Evolutionary conservation across 768 basidiomycete genomes (phyloP), one percentile per base, ranked within the genome.

Genomic region (Termitomyces sp.): DNA sequence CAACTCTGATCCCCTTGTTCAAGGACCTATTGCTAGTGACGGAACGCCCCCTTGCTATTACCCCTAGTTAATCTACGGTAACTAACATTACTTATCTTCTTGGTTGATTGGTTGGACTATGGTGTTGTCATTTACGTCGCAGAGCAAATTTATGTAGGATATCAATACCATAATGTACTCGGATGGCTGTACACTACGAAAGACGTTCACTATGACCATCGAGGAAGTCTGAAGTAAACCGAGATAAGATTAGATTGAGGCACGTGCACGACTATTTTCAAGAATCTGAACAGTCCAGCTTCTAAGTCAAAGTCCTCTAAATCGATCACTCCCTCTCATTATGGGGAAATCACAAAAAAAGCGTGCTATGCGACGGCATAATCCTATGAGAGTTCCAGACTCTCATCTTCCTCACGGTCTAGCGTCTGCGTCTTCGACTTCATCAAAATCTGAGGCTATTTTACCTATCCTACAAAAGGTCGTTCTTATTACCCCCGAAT

Each of bases 301-400:
- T 27, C 3, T 25, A 23, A 35, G 10, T 40, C 21, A 23, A 32
- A n/a, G n/a, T n/a, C n/a, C n/a, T n/a, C 11, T n/a, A 17, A n/a
- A 42, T 57, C 43, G 31, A 54, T n/a, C 12, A 37, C 21, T 38
- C 32, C 3, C n/a, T 29, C n/a, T 21, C 29, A 34, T 62, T 29
- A 98, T 98, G 95, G 95, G 93, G 64, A 97, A 96, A 73, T 85
- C 91, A 40, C 93, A 95, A 68, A 96, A 95, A 75, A 92, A 93
- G 68, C 81, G 83, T 56, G 67, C 82, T 9, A 86, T 86, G 87
- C 85, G 91, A 43, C 79, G 95, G 56, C 95, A 97, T 72, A 97
- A 98, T 66, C 95, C 95, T 8, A 81, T 97, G 76, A 82, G 95
- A 35, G 94, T 98, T 0, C 95, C 95, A 21, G 95, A 97, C 71